Evolutionary conservation across 2,329 filamentous ascomycete species (phyloP).

Genomic region (Chalaropsis ovoidea): DNA sequence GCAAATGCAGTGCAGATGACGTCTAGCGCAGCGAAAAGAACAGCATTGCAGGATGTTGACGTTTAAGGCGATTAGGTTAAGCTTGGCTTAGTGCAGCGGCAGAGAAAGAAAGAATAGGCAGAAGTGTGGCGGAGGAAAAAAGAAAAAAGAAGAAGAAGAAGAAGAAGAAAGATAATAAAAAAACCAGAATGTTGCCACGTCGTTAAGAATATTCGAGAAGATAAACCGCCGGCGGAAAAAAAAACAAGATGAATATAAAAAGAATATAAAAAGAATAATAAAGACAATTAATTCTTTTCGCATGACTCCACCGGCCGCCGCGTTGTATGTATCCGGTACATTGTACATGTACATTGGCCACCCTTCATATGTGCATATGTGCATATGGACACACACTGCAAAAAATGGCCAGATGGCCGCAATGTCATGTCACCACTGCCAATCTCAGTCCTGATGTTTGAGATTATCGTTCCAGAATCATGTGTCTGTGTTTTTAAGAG

Average conservation of each 20-base stretch:
- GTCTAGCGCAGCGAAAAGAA: slow-evolving; percentile 7
- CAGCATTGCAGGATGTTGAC: neutral
- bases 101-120: too few species aligned
- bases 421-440: neutral
- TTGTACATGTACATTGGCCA: too few species aligned
- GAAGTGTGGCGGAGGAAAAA: neutral
- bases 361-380: too few species aligned
- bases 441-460: slow-evolving; percentile 20
- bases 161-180: neutral
- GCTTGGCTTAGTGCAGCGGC: too few species aligned
- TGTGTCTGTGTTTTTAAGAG: slow-evolving; percentile 11
- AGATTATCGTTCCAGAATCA: slow-evolving; percentile 25
- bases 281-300: too few species aligned
- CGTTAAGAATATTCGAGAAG: neutral
- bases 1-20: neutral
- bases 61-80: too few species aligned
- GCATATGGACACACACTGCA: too few species aligned
- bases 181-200: slow-evolving; percentile 10
- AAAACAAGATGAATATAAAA: neutral
- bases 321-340: too few species aligned
- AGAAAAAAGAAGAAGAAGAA: neutral
- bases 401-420: slow-evolving; percentile 17
- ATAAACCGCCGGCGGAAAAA: neutral
- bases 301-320: too few species aligned
- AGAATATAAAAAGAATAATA: neutral